These are phyloP conservation scores for Dimargaris verticillata DNA, from an alignment of 192 early-diverging fungal species.

Conservation along the genomic window DNA sequence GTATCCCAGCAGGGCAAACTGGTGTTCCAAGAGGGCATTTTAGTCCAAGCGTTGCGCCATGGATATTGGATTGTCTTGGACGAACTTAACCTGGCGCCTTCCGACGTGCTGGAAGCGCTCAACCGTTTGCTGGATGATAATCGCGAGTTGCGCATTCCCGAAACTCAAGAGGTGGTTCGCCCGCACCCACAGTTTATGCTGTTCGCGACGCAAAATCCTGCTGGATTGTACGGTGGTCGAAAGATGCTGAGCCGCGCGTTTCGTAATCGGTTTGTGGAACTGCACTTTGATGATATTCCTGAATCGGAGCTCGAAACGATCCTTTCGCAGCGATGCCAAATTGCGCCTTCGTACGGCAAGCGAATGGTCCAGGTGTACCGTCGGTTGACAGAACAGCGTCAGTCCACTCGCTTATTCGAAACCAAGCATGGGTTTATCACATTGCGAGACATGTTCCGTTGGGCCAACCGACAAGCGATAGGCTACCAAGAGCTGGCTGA, in stretches of 20 bases:
- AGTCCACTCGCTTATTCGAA: conserved; percentile 82
- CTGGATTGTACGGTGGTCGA: conserved; percentile 93
- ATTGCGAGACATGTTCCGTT: conserved; percentile 90
- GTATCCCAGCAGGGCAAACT: conserved; percentile 70
- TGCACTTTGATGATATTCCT: conserved; percentile 95
- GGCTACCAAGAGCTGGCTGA: conserved; percentile 74
- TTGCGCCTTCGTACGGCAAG: conserved; percentile 79
- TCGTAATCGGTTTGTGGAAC: conserved; percentile 90
- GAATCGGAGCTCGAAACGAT: conserved; percentile 81
- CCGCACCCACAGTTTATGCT: conserved; percentile 94
- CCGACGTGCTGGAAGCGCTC: conserved; percentile 94
- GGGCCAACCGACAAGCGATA: conserved; percentile 71
- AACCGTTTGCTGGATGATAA: conserved; percentile 97
- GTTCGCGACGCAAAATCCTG: conserved; percentile 98
- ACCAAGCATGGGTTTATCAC: conserved; percentile 88
- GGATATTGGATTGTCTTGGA: conserved; percentile 98
- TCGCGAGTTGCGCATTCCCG: conserved; percentile 86
- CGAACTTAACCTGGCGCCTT: conserved; percentile 94
- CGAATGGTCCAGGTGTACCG: conserved; percentile 76
- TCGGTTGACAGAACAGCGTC: conserved; percentile 51
- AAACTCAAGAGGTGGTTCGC: conserved; percentile 83
- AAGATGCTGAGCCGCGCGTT: conserved; percentile 92
- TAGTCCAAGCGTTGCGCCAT: conserved; percentile 82
- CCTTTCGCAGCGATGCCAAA: conserved; percentile 58
- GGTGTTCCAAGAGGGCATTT: conserved; percentile 88